Evolutionary conservation across 495 filamentous ascomycete genomes (phyloP), one percentile per base, ranked within the genome.

Genomic region (Xylaria acuta): DNA sequence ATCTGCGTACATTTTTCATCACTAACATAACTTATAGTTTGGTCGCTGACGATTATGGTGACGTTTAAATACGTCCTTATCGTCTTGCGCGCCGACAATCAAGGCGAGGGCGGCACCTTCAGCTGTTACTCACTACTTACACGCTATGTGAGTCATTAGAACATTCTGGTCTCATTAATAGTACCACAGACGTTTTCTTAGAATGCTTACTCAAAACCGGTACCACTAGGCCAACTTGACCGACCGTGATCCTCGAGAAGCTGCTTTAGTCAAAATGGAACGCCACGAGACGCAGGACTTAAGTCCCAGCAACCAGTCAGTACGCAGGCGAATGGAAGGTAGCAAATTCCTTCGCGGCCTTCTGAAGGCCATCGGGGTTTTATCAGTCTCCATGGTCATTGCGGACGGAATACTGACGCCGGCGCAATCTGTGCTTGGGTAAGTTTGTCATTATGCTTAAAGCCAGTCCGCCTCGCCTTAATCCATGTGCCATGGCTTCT

Each of bases 91-190:
- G 91, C 91, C 30, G 92, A 94, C 80, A 91, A 93, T 76, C 90
- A 93, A 69, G 92, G 92, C 43, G 92, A 94, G 78, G 92, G 92
- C 8, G 92, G 92, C 60, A 94, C 92, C 1, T 94, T 94, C 75
- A 89, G 87, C 56, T 85, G 88, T 27, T 94, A 93, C 77, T 89
- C 89, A 20, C 79, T 94, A n/a, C 83, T 94, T 1, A 89, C 90
- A 1, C 83, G 91, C 76, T 93, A 89, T 81, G 91, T 90, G 82
- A 78, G 85, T 82, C 8, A 25, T 53, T 2, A 9, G 1, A 49
- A 20, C 3, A 45, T 4, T 59, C 3, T 38, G 8, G 2, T 27
- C 51, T 27, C 41, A 4, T 14, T 34, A 5, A 32, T 18, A 38
- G 1, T 27, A 27, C 11, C 2, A 47, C 34, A 43, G 36, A 22